These are phyloP conservation scores for Fusarium temperatum DNA, from an alignment of 2,329 filamentous ascomycete genomes.

Conservation along the genomic window DNA sequence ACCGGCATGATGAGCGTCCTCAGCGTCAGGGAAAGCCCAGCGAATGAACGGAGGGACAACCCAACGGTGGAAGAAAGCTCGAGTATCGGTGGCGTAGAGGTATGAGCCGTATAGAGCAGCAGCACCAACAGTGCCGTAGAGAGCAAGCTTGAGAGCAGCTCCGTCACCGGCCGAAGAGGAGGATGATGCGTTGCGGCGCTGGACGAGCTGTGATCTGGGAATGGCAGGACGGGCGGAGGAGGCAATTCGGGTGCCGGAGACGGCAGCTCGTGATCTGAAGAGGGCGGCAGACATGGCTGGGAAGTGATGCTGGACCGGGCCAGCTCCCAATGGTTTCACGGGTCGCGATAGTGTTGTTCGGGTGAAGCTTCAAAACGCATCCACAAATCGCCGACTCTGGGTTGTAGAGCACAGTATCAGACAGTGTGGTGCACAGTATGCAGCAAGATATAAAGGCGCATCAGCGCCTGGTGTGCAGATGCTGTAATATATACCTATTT, in stretches of 20 bases:
- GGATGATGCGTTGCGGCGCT: conserved; percentile 48
- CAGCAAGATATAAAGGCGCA: neutral
- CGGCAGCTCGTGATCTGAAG: conserved; percentile 37
- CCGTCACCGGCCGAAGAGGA: conserved; percentile 46
- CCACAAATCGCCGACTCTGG: conserved; percentile 39
- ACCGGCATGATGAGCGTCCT: conserved; percentile 89
- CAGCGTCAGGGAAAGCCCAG: conserved; percentile 75
- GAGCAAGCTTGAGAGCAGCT: conserved; percentile 47
- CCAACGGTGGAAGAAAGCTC: conserved; percentile 75
- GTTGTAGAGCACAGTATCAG: conserved; percentile 33
- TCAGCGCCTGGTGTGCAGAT: neutral
- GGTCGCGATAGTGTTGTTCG: conserved; percentile 34
- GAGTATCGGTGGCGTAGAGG: conserved; percentile 78
- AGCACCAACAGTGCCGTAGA: conserved; percentile 54
- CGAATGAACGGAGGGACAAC: conserved; percentile 73
- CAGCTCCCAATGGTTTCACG: conserved; percentile 45
- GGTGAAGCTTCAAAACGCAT: conserved; percentile 39
- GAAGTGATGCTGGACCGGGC: conserved; percentile 39
- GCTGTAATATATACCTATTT: neutral
- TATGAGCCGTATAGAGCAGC: conserved; percentile 61
- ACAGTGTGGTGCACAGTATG: conserved; percentile 34
- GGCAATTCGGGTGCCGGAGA: conserved; percentile 25
- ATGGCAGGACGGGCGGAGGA: conserved; percentile 31
- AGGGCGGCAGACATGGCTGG: conserved; percentile 41
- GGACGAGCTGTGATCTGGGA: conserved; percentile 29